Percentiles rank a stretch among this genome's conserved stretches.
These are phyloP conservation scores for Clonostachys chloroleuca DNA, from an alignment of 2,329 filamentous ascomycete species.

Conservation along the genomic window DNA sequence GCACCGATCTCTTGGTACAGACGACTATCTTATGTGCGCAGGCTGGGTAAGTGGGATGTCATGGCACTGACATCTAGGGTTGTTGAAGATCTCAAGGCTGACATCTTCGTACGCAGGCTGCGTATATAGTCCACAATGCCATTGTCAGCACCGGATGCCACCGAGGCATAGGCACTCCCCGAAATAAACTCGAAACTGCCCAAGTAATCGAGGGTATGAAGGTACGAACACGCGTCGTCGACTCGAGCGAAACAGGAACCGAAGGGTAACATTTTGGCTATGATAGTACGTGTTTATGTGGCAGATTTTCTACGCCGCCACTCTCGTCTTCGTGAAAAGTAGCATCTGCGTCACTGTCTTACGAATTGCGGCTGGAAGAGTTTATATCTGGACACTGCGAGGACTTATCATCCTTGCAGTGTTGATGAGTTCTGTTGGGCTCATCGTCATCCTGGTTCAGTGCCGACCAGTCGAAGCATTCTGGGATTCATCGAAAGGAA, in stretches of 20 bases:
- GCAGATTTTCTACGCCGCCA: constrained; percentile 1
- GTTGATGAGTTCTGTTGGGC: constrained; percentile 1
- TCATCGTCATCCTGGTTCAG: constrained; percentile 4
- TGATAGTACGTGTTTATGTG: neutral
- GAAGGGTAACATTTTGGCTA: too few species aligned
- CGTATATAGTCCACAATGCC: neutral
- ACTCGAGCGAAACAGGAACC: too few species aligned
- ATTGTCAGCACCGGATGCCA: neutral
- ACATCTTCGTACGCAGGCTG: neutral
- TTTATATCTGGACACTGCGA: constrained; percentile 1
- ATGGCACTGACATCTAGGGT: too few species aligned
- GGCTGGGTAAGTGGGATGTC: neutral
- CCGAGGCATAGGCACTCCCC: neutral
- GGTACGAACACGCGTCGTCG: neutral
- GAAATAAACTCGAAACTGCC: neutral
- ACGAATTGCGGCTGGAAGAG: constrained; percentile 4
- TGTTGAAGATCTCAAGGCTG: neutral
- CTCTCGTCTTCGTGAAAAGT: constrained; percentile 6
- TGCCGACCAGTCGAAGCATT: constrained; percentile 8
- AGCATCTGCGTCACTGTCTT: constrained; percentile 10
- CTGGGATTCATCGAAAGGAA: constrained; percentile 5
- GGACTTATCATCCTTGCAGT: neutral
- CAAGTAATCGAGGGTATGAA: neutral
- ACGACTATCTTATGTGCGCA: neutral
- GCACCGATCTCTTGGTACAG: neutral